Base-by-base conservation (phyloP, 2,329 filamentous ascomycete species). In the Epichloe brachyelytri region DNA sequence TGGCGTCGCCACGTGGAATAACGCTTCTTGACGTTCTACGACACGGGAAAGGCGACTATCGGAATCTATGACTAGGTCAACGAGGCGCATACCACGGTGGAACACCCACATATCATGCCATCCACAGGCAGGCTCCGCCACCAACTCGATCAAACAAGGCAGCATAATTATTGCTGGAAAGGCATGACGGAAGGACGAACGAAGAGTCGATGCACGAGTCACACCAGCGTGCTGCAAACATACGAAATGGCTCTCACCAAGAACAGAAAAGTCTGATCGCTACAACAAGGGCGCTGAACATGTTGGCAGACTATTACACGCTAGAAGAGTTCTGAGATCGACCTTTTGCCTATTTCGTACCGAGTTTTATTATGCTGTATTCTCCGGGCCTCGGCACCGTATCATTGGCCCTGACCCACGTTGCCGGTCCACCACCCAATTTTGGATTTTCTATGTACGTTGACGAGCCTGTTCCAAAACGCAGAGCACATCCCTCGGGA, bases 351-450 rank as follows among this genome's bases (percentile, higher is more conserved):
- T 46, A 26, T 48, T 34, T 43, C 11, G 5, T 15, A 37, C 46
- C 30, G 47, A 47, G 26, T 34, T 44, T 50, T 15, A 37, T 47
- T n/a, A 33, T 39, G 15, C 40, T 14, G 33, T 40, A 45, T 39
- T 50, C 39, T 39, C 51, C 48, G 48, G n/a, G 44, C 48, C 51
- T 50, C 51, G 48, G 51, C 30, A 47, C 11, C 34, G 33, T n/a
- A 15, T 7, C 38, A n/a, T 39, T 22, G 17, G 38, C 36, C 15
- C 26, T 51, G 38, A 44, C 39, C 47, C 40, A 33, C 14, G 20
- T 37, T 34, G 41, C 43, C 41, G 46, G 38, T 19, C 37, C n/a
- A 34, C 39, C 39, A 44, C 38, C 34, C 44, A 44, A 15, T 17
- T 26, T 48, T 45, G 14, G 17, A 39, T 22, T 38, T 30, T 44